Conservation (phyloP, 139 green algal species). For the Closterium sp. region DNA sequence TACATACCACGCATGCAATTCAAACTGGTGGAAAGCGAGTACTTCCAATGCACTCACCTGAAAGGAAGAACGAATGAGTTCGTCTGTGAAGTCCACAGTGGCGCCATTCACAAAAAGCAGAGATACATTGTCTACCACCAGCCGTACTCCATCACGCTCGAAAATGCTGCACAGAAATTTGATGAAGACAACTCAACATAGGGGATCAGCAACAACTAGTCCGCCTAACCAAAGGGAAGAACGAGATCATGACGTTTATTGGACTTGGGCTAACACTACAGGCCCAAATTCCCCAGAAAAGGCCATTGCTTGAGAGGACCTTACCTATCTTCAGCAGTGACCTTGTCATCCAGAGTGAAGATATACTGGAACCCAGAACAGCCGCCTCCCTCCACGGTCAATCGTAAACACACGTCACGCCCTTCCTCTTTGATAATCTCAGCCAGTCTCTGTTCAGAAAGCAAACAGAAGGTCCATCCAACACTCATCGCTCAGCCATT, state of each 20-base stretch:
- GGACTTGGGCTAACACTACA: neutral
- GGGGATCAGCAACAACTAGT: neutral
- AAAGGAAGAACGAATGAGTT: slow-evolving; percentile 86
- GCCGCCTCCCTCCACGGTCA: slow-evolving; percentile 86
- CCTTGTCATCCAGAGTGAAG: slow-evolving; percentile 71
- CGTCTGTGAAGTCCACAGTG: slow-evolving; percentile 82
- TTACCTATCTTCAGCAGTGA: slow-evolving; percentile 50
- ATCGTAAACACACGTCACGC: slow-evolving; percentile 60
- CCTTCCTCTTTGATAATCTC: slow-evolving; percentile 28
- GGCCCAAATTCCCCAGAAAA: neutral
- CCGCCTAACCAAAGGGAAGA: neutral
- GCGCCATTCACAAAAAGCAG: slow-evolving; percentile 78
- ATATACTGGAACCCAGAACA: slow-evolving; percentile 95
- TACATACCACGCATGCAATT: neutral
- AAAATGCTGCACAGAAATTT: slow-evolving; percentile 63
- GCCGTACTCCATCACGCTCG: slow-evolving; percentile 65
- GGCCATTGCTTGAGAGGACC: neutral
- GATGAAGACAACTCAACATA: neutral
- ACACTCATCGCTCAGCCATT: neutral
- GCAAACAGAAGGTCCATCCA: neutral
- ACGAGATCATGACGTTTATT: neutral
- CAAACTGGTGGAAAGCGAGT: neutral
- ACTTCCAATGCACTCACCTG: slow-evolving; percentile 54
- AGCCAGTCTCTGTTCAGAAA: slow-evolving; percentile 18
- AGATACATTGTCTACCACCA: slow-evolving; percentile 85